A percentile compares a stretch with the other conserved stretches of the same genome.
These are phyloP conservation scores for Diaporthe sp. DNA, from an alignment of 2,329 filamentous ascomycete species.

Conservation along the genomic window DNA sequence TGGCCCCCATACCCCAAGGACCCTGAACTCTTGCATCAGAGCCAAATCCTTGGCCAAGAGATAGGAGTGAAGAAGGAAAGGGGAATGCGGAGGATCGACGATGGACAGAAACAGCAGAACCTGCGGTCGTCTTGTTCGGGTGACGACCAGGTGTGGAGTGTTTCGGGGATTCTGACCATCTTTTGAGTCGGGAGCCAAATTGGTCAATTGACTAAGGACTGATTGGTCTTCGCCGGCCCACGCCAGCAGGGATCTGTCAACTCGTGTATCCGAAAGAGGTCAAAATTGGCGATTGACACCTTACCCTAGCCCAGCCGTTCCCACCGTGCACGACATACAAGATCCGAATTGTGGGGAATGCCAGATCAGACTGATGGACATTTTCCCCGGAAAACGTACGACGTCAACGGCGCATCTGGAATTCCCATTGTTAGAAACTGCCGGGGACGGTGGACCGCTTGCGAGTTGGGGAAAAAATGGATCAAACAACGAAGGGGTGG, in stretches of 20 bases:
- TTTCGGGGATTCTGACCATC: conserved; percentile 30
- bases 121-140: conserved; percentile 22
- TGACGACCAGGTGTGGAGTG: conserved; percentile 24
- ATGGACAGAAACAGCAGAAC: conserved; percentile 15
- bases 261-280: not conserved
- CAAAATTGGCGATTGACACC: conserved; percentile 30
- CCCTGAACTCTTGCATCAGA: conserved; percentile 24
- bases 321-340: conserved; percentile 22
- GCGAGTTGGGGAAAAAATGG: conserved; percentile 12
- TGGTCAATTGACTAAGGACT: not conserved
- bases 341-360: conserved; percentile 32
- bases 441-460: conserved; percentile 3
- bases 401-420: conserved; percentile 14
- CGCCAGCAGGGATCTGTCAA: conserved; percentile 3
- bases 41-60: conserved; percentile 6
- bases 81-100: conserved; percentile 27
- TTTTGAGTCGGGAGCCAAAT: not conserved
- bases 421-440: conserved; percentile 10
- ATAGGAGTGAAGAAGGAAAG: conserved; percentile 18
- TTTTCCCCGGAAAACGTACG: conserved; percentile 8
- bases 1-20: conserved; percentile 2
- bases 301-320: not conserved
- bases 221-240: not conserved
- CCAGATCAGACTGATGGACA: conserved; percentile 14
- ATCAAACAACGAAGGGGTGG: not conserved